A percentile compares a stretch with the other conserved stretches of the same genome.
Conservation (phyloP, 164 flowering plant genomes). For the Umbellularia californica region DNA sequence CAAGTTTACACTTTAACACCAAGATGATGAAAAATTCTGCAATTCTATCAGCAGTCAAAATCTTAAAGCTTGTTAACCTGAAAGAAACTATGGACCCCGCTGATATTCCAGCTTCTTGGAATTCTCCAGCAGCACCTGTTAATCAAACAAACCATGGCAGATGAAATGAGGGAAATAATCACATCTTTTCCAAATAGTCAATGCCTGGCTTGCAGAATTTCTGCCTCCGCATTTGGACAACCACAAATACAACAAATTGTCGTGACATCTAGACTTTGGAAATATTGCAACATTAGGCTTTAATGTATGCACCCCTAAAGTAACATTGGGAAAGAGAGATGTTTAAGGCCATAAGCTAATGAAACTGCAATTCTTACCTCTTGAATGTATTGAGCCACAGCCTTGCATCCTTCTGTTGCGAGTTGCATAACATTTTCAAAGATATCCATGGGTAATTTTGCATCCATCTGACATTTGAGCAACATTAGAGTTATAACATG, state of each 20-base stretch:
- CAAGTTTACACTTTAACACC: no score
- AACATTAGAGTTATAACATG: background rate
- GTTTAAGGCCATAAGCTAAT: background rate
- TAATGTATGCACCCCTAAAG: background rate
- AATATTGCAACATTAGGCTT: background rate
- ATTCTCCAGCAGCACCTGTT: slow-evolving; percentile 65
- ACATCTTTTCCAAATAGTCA: background rate
- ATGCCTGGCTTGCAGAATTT: background rate
- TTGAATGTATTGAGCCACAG: slow-evolving; percentile 68
- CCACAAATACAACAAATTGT: background rate
- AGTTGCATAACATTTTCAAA: slow-evolving; percentile 89
- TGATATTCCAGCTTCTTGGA: slow-evolving; percentile 71
- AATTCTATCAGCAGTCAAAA: background rate
- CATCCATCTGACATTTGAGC: slow-evolving; percentile 63
- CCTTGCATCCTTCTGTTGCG: slow-evolving; percentile 93
- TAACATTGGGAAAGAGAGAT: no score
- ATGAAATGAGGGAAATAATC: background rate
- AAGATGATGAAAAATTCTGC: background rate
- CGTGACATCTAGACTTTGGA: background rate
- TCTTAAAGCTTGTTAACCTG: background rate
- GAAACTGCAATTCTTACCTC: slow-evolving; percentile 43
- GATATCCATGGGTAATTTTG: slow-evolving; percentile 69
- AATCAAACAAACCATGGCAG: slow-evolving; percentile 9
- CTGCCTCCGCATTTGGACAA: background rate
- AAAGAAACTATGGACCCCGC: slow-evolving; percentile 41